These are phyloP conservation scores for Aspergillus brasiliensis DNA, from an alignment of 2,329 filamentous ascomycete species.

Conservation along the genomic window DNA sequence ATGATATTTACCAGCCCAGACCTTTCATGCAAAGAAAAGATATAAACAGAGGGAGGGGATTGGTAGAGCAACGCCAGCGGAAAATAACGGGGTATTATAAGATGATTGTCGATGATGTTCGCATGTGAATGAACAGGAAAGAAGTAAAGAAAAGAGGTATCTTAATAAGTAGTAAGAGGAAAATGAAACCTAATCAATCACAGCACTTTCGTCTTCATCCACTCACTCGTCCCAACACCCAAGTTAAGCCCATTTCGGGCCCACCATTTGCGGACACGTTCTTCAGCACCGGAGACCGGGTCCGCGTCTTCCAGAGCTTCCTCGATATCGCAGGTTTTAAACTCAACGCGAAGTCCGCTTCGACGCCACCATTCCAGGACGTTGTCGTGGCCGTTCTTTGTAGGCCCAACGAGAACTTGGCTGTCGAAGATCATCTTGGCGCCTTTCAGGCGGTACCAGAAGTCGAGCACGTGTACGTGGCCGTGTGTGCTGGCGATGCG, in stretches of 20 bases:
- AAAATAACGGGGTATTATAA: conserved; percentile 16
- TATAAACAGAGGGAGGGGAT: background rate
- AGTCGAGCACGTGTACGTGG: conserved; percentile 78
- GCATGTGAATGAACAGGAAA: conserved; percentile 3
- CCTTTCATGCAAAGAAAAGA: background rate
- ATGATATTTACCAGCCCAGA: too few relatives aligned
- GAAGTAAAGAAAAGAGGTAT: background rate
- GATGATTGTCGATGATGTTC: background rate
- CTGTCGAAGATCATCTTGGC: conserved; percentile 80
- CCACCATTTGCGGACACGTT: conserved; percentile 83
- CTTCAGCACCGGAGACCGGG: conserved; percentile 66
- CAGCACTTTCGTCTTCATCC: conserved; percentile 80
- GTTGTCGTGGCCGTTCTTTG: conserved; percentile 78
- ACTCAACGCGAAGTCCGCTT: conserved; percentile 74
- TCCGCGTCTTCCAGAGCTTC: conserved; percentile 85
- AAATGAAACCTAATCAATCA: conserved; percentile 38
- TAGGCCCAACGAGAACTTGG: conserved; percentile 82
- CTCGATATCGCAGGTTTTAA: conserved; percentile 93
- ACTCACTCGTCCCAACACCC: conserved; percentile 80
- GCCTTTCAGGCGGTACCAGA: conserved; percentile 76
- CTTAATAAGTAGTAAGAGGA: background rate
- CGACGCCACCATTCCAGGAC: conserved; percentile 93
- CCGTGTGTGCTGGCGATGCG: conserved; percentile 84
- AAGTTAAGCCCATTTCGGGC: conserved; percentile 78
- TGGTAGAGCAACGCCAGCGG: conserved; percentile 6